These are phyloP conservation scores for Phytopythium kandeliae DNA, from an alignment of 352 stramenopile species.

Conservation along the genomic window DNA sequence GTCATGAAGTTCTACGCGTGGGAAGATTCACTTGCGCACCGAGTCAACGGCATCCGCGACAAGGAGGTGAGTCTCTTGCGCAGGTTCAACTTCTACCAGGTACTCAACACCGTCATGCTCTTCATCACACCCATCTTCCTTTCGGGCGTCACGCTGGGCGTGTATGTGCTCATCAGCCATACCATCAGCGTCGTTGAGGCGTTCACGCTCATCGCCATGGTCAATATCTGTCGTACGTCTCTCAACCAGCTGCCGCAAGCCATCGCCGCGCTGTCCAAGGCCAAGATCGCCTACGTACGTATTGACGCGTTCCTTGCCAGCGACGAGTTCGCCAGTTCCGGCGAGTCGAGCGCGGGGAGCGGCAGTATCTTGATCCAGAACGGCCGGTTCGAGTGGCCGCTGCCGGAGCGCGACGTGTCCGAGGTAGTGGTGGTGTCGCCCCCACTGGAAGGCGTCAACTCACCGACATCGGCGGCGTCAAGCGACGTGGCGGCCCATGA, in stretches of 20 bases:
- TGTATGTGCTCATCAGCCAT: slow-evolving; percentile 21
- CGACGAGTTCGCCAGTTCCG: slow-evolving; percentile 7
- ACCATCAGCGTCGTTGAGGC: slow-evolving; percentile 22
- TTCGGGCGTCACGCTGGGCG: slow-evolving; percentile 15
- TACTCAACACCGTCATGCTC: slow-evolving; percentile 34
- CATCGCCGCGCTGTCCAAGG: slow-evolving; percentile 19
- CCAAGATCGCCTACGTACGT: slow-evolving; percentile 12
- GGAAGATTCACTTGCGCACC: slow-evolving; percentile 33
- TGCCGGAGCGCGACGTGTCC: not conserved
- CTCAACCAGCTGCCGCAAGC: slow-evolving; percentile 15
- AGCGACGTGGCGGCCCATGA: not conserved
- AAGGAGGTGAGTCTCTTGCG: slow-evolving; percentile 33
- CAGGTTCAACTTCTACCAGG: slow-evolving; percentile 28
- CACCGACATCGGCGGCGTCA: not conserved
- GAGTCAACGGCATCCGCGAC: slow-evolving; percentile 30
- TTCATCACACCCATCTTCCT: slow-evolving; percentile 31
- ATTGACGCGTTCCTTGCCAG: slow-evolving; percentile 21
- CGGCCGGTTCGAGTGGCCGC: slow-evolving; percentile 23
- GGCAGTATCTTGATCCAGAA: slow-evolving; percentile 17
- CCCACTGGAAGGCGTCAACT: not conserved
- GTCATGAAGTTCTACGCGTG: slow-evolving; percentile 90
- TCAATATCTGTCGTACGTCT: slow-evolving; percentile 20
- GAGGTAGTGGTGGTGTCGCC: slow-evolving; percentile 19
- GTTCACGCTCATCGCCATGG: slow-evolving; percentile 27
- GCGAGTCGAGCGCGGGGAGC: not conserved